These are phyloP conservation scores for Thielaviopsis musarum DNA, from an alignment of 2,329 filamentous ascomycete species.

Conservation along the genomic window DNA sequence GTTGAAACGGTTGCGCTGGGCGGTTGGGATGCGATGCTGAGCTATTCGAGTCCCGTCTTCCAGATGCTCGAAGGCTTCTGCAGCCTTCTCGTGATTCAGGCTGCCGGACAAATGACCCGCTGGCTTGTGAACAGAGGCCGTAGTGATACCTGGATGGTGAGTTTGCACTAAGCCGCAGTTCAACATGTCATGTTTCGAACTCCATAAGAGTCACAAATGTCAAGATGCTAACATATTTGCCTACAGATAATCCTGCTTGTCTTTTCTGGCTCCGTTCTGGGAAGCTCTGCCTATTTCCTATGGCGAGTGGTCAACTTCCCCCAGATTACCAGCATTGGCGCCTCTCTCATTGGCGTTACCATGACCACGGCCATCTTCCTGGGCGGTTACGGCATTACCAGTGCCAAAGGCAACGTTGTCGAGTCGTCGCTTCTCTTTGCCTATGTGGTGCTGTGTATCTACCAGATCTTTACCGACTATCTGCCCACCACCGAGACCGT, in stretches of 20 bases:
- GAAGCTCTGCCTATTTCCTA: slow-evolving; percentile 86
- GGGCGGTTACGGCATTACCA: slow-evolving; percentile 85
- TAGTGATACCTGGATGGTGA: slow-evolving; percentile 91
- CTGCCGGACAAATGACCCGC: slow-evolving; percentile 80
- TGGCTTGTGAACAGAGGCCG: slow-evolving; percentile 88
- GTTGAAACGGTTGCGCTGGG: slow-evolving; percentile 67
- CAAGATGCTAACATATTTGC: slow-evolving; percentile 20
- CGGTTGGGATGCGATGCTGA: slow-evolving; percentile 72
- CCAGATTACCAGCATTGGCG: slow-evolving; percentile 80
- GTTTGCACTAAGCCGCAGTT: slow-evolving; percentile 19
- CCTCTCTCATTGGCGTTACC: slow-evolving; percentile 78
- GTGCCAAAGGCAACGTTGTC: slow-evolving; percentile 82
- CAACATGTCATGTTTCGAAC: not conserved
- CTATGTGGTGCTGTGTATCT: slow-evolving; percentile 95
- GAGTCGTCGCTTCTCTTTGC: slow-evolving; percentile 92
- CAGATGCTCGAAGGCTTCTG: slow-evolving; percentile 94
- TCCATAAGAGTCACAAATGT: not conserved
- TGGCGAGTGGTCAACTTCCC: slow-evolving; percentile 92
- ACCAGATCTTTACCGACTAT: slow-evolving; percentile 98
- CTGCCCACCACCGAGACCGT: slow-evolving; percentile 51
- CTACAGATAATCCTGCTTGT: slow-evolving; percentile 70
- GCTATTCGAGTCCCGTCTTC: slow-evolving; percentile 86
- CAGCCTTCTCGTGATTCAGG: slow-evolving; percentile 88
- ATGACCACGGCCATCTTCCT: slow-evolving; percentile 88
- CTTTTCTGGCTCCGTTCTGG: slow-evolving; percentile 78